Evolutionary conservation across 2,329 filamentous ascomycete species (phyloP).

Genomic region (Penicillium sp.): DNA sequence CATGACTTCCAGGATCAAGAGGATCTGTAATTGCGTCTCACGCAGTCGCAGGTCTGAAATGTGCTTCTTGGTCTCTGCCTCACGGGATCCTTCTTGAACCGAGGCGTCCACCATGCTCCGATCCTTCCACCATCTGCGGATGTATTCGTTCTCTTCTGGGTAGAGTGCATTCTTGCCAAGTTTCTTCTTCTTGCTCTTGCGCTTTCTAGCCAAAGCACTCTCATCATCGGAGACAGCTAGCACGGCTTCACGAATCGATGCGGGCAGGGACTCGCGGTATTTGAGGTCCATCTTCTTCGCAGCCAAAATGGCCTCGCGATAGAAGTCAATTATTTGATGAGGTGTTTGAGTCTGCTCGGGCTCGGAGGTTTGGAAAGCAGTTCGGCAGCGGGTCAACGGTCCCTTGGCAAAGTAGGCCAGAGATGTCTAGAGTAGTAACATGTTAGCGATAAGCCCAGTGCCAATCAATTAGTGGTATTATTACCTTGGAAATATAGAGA

Average conservation of each 20-base stretch:
- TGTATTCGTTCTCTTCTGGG: constrained; percentile 45
- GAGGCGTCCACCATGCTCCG: constrained; percentile 30
- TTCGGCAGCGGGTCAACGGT: constrained; percentile 50
- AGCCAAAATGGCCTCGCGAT: constrained; percentile 46
- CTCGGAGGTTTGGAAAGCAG: constrained; percentile 38
- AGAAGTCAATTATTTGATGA: constrained; percentile 39
- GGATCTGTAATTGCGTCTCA: constrained; percentile 53
- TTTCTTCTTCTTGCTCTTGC: constrained; percentile 45
- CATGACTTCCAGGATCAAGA: constrained; percentile 53
- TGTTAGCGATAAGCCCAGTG: constrained; percentile 15
- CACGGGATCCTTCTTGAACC: constrained; percentile 32
- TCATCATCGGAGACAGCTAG: constrained; percentile 43
- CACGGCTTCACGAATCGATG: constrained; percentile 41
- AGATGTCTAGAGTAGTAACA: constrained; percentile 40
- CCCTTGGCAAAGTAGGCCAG: constrained; percentile 56
- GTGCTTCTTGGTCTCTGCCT: constrained; percentile 43
- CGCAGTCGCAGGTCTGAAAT: constrained; percentile 49
- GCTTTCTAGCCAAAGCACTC: constrained; percentile 26
- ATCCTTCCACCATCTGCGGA: constrained; percentile 51
- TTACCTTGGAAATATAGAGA: constrained; percentile 48
- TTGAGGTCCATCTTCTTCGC: constrained; percentile 52
- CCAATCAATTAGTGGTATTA: not conserved
- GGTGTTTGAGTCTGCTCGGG: constrained; percentile 24
- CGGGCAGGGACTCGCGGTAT: constrained; percentile 48
- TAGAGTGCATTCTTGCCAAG: constrained; percentile 52